A percentile compares a stretch with the other conserved stretches of the same genome.
Evolutionary conservation across 106 monocot species (phyloP).

Genomic region (Chionographis japonica): DNA sequence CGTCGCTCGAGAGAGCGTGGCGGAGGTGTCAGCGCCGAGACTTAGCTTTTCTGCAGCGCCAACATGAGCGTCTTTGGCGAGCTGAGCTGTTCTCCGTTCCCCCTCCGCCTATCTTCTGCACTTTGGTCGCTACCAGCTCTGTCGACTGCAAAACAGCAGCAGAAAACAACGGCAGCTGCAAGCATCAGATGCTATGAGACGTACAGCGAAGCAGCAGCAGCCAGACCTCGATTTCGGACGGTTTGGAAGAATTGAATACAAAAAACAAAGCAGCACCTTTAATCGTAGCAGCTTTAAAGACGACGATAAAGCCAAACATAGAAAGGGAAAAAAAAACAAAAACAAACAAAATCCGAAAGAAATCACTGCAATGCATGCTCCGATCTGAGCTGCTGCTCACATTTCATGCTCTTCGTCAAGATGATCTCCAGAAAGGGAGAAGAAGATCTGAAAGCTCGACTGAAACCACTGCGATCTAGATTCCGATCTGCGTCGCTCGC

Average conservation of each 20-base stretch:
- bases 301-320: not conserved
- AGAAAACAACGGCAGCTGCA: not conserved
- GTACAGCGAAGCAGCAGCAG: not conserved
- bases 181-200: no score
- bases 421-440: not conserved
- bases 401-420: not conserved
- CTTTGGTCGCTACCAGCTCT: not conserved
- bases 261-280: conserved; percentile 2
- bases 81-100: not conserved
- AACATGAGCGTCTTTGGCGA: not conserved
- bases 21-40: conserved; percentile 2
- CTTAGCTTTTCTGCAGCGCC: conserved; percentile 1
- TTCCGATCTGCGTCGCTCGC: not conserved
- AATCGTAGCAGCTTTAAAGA: conserved; percentile 10
- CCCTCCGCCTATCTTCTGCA: not conserved
- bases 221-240: conserved; percentile 8
- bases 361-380: not conserved
- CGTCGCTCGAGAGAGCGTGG: not conserved
- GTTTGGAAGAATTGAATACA: not conserved
- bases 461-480: no score
- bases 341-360: not conserved
- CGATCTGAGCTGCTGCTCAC: not conserved
- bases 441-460: not conserved
- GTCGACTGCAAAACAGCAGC: conserved; percentile 3
- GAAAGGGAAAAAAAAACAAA: not conserved